Base-by-base conservation (phyloP, 2,329 filamentous ascomycete genomes). In the Cordyceps fumosorosea region DNA sequence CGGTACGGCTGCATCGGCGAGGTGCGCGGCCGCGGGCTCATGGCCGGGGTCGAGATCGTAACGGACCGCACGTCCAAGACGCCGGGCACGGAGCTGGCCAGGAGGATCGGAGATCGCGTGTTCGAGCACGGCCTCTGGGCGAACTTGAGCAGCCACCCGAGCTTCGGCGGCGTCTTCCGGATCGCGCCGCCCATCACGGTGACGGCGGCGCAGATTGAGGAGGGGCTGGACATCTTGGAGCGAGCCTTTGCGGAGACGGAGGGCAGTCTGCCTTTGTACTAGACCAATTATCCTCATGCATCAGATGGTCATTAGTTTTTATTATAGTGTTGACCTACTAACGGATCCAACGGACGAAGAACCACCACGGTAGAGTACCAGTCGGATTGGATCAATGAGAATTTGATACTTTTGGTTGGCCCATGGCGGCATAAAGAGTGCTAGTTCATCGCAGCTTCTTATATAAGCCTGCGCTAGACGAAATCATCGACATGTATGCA, bases 1-100 rank as follows among this genome's bases (percentile, higher is more conserved):
- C 76, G 78, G n/a, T 86, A 85, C 67, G 80, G 77, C 34, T 88
- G 84, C 69, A 83, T 88, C 57, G 85, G 85, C 1, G 84, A 87
- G 67, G 79, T 88, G 0, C 78, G 84, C 11, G 84, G 84, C 0
- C 76, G 83, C 0, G 84, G 84, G 0, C 73, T 87, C 10, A 80
- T 87, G 77, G 77, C 78, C 0, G 84, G 83, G 2, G 72, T 86
- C 8, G 84, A 87, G 70, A 84, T 87, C 64, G 80, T 88, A 1
- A 71, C 72, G 0, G 76, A 84, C 66, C 69, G 76, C 2, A 68
- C 73, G 40, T 81, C 77, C 0, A 85, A 83, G 64, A 71, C 67
- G 1, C 79, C 79, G 0, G 80, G 73, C 0, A 64, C 76, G 2
- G 79, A 81, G 5, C 69, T 86, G 26, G 82, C 80, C 0, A 74